Evolutionary conservation across 176 grass and related monocot species (phyloP).

Genomic region (Aegilops sharonensis): DNA sequence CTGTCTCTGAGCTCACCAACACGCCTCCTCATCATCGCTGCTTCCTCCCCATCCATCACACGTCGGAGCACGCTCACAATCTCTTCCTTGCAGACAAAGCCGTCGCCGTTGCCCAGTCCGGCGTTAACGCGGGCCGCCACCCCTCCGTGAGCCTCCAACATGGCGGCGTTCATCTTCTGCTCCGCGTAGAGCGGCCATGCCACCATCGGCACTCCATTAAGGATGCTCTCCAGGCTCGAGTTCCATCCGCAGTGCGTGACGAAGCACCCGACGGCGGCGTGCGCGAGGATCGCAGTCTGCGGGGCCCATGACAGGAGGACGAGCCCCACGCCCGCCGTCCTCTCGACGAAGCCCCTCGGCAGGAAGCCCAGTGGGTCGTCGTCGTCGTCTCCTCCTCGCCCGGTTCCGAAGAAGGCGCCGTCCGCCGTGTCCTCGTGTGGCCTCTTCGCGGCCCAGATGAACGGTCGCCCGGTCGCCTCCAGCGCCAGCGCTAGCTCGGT

Average conservation of each 20-base stretch:
- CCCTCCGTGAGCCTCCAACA: conserved; percentile 32
- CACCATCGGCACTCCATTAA: conserved; percentile 50
- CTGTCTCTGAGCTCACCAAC: conserved; percentile 24
- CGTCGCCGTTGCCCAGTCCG: background rate
- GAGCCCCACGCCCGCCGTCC: conserved; percentile 26
- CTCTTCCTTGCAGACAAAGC: conserved; percentile 33
- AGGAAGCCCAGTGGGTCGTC: conserved; percentile 10
- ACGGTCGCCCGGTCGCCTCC: conserved; percentile 38
- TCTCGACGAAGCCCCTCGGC: conserved; percentile 37
- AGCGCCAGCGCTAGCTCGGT: conserved; percentile 52
- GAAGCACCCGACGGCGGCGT: conserved; percentile 27
- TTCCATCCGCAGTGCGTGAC: conserved; percentile 83
- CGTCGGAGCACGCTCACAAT: conserved; percentile 22
- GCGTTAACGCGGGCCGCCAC: conserved; percentile 25
- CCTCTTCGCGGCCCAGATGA: conserved; percentile 57
- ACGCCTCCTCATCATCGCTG: background rate
- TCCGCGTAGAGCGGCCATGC: conserved; percentile 61
- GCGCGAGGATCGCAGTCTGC: conserved; percentile 40
- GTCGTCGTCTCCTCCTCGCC: background rate
- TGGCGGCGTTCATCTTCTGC: conserved; percentile 58
- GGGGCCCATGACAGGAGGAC: conserved; percentile 25
- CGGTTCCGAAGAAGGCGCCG: conserved; percentile 23
- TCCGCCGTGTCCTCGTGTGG: conserved; percentile 4
- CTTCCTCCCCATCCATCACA: conserved; percentile 54
- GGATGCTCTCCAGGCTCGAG: conserved; percentile 43